phyloP scores from a whole-genome alignment of 2,329 filamentous ascomycete genomes.

The Calonectria hawksworthii region DNA sequence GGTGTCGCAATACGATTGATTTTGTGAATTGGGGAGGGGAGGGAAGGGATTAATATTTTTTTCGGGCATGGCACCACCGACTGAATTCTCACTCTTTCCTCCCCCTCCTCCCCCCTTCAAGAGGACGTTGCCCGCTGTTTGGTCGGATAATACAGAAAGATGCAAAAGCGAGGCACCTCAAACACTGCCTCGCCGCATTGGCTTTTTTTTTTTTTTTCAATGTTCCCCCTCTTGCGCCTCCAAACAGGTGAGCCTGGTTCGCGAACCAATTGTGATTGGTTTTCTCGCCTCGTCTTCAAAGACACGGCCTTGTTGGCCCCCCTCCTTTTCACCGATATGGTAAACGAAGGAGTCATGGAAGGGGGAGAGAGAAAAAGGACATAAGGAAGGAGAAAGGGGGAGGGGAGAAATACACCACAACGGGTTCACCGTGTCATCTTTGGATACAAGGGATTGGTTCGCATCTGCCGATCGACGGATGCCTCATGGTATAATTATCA shows the following conservation, averaged over 20 bases:
- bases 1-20: conserved; percentile 9
- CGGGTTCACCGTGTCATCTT: neutral
- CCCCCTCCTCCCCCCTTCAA: neutral
- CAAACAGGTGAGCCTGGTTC: neutral
- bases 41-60: neutral
- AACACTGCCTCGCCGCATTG: neutral
- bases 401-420: neutral
- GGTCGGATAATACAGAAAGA: conserved; percentile 9
- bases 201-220: conserved; percentile 10
- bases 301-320: neutral
- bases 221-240: neutral
- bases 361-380: too few species aligned
- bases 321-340: neutral
- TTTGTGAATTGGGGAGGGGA: neutral
- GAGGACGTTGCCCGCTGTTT: neutral
- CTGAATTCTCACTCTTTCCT: conserved; percentile 4
- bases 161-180: conserved; percentile 7
- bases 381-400: neutral
- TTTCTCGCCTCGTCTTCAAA: neutral
- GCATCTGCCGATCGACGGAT: neutral
- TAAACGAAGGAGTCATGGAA: neutral
- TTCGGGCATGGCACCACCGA: conserved; percentile 1
- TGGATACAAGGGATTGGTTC: neutral
- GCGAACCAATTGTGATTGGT: neutral
- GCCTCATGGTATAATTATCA: neutral